Evolutionary conservation across 2,329 filamentous ascomycete species (phyloP).

Genomic region (Dactylellina drechsleri): DNA sequence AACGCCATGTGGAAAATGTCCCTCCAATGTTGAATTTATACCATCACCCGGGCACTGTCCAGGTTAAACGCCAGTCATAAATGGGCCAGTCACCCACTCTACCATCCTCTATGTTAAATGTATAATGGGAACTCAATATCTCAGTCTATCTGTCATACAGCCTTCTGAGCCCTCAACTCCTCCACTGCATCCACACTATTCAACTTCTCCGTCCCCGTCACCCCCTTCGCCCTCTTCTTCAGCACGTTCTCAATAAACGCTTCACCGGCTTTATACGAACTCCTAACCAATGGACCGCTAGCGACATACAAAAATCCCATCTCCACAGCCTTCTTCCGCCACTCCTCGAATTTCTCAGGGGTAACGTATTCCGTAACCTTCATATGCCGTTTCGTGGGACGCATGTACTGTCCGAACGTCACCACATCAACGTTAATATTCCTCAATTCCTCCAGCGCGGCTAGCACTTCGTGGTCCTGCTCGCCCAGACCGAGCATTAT

Average conservation of each 20-base stretch:
- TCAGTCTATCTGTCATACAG: slow-evolving; percentile 7
- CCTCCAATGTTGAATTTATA: slow-evolving; percentile 27
- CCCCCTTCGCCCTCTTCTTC: slow-evolving; percentile 73
- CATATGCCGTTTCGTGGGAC: slow-evolving; percentile 96
- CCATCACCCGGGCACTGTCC: no score
- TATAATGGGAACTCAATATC: background rate
- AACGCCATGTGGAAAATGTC: slow-evolving; percentile 2
- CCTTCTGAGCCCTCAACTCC: slow-evolving; percentile 43
- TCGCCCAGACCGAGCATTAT: slow-evolving; percentile 97
- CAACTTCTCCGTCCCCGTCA: slow-evolving; percentile 18
- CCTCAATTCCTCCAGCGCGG: slow-evolving; percentile 77
- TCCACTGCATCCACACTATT: slow-evolving; percentile 37
- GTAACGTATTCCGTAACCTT: slow-evolving; percentile 95
- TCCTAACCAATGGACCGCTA: slow-evolving; percentile 89
- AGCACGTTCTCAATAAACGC: slow-evolving; percentile 99
- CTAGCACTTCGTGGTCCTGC: slow-evolving; percentile 84
- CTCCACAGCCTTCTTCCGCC: slow-evolving; percentile 87
- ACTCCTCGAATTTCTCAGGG: slow-evolving; percentile 88
- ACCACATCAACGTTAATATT: slow-evolving; percentile 88
- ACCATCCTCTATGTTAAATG: slow-evolving; percentile 24
- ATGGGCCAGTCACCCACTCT: background rate
- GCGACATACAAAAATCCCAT: slow-evolving; percentile 98
- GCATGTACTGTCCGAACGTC: slow-evolving; percentile 99
- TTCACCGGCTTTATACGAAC: slow-evolving; percentile 97
- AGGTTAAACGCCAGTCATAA: background rate